These are phyloP conservation scores for Baudoinia panamericana DNA, from an alignment of 495 filamentous ascomycete genomes.

Conservation along the genomic window DNA sequence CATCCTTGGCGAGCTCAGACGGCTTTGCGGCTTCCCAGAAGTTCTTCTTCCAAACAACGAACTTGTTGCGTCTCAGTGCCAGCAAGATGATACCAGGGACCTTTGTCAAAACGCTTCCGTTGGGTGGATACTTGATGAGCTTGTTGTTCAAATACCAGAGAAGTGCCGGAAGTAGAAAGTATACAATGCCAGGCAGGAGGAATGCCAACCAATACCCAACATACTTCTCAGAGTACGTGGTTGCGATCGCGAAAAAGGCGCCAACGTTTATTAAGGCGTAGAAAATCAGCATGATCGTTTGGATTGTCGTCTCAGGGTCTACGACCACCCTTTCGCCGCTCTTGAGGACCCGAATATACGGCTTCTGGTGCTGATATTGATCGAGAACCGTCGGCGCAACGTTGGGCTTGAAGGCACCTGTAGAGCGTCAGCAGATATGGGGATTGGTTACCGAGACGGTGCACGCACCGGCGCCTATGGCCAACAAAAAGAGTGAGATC, in stretches of 20 bases:
- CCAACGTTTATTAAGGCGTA: constrained; percentile 72
- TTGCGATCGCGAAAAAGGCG: constrained; percentile 48
- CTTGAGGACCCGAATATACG: constrained; percentile 36
- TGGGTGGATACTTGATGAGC: constrained; percentile 50
- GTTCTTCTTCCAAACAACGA: constrained; percentile 40
- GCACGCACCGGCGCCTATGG: constrained; percentile 47
- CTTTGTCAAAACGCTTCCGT: constrained; percentile 48
- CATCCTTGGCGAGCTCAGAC: constrained; percentile 39
- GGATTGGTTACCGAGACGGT: too few relatives aligned
- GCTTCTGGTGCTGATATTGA: constrained; percentile 54
- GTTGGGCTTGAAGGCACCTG: constrained; percentile 68
- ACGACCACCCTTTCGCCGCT: constrained; percentile 63
- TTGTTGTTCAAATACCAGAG: constrained; percentile 42
- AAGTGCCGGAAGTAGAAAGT: constrained; percentile 39
- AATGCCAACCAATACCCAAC: constrained; percentile 66
- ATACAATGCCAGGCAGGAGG: constrained; percentile 52
- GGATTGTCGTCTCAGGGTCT: constrained; percentile 60
- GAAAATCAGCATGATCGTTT: constrained; percentile 55
- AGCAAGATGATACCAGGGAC: constrained; percentile 45
- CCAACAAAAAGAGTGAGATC: too few relatives aligned
- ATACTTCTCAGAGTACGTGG: constrained; percentile 52
- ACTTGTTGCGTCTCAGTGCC: constrained; percentile 36
- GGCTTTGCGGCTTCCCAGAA: constrained; percentile 57
- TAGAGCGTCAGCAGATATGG: constrained; percentile 13
- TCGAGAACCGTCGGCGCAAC: constrained; percentile 58